Evolutionary conservation across 148 eudicot species (phyloP).

Genomic region (Pharnaceum exiguum): DNA sequence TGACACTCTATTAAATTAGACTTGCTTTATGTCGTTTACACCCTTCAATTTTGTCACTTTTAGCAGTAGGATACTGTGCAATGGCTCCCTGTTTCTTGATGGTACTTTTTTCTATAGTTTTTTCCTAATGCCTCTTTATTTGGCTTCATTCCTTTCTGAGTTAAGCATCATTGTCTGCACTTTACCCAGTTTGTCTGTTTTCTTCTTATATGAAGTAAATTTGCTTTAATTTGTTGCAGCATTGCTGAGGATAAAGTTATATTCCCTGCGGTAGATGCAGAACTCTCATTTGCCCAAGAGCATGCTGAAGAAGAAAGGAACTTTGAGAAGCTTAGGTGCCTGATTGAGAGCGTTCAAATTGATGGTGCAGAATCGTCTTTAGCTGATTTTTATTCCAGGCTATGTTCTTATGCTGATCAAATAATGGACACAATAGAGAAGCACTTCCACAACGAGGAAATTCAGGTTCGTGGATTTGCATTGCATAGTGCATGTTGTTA

Average conservation of each 20-base stretch:
- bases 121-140: background rate
- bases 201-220: constrained; percentile 9
- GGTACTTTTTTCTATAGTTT: too few relatives aligned
- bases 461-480: constrained; percentile 48
- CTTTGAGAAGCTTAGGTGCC: constrained; percentile 80
- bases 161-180: background rate
- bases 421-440: constrained; percentile 79
- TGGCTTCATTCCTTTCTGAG: background rate
- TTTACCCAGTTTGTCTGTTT: background rate
- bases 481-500: too few relatives aligned
- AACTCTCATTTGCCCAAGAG: constrained; percentile 84
- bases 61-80: too few relatives aligned
- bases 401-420: constrained; percentile 82
- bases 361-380: constrained; percentile 70
- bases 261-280: constrained; percentile 94
- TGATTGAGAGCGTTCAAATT: constrained; percentile 79
- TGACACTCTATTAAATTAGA: too few relatives aligned
- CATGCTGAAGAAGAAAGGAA: constrained; percentile 94
- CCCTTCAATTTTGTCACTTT: too few relatives aligned
- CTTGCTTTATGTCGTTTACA: too few relatives aligned
- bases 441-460: constrained; percentile 84
- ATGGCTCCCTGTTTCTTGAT: too few relatives aligned
- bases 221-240: constrained; percentile 43
- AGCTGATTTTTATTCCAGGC: constrained; percentile 61
- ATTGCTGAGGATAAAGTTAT: constrained; percentile 96